These are phyloP conservation scores for Entomophthora muscae DNA, from an alignment of 371 early-diverging fungal species.

Conservation along the genomic window DNA sequence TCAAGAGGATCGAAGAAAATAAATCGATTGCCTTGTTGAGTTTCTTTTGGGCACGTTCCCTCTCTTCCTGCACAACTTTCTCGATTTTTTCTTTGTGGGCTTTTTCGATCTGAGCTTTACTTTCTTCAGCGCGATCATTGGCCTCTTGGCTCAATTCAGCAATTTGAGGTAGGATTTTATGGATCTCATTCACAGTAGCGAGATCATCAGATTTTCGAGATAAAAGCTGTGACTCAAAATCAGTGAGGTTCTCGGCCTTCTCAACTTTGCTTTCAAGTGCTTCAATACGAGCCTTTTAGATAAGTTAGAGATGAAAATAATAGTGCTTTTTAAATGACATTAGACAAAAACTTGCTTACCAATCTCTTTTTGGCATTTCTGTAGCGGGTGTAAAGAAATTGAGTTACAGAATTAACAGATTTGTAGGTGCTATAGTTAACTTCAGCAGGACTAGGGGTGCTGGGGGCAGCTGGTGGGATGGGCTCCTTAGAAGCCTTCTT, in stretches of 20 bases:
- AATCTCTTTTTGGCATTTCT: not conserved
- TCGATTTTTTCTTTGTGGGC: not conserved
- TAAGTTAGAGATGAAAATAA: too few relatives aligned
- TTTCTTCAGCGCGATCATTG: not conserved
- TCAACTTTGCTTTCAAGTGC: not conserved
- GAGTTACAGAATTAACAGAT: not conserved
- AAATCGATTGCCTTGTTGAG: not conserved
- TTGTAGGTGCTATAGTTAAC: not conserved
- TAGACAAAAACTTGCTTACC: too few relatives aligned
- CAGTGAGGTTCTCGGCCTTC: not conserved
- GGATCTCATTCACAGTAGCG: not conserved
- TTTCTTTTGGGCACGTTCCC: not conserved
- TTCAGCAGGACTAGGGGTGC: not conserved
- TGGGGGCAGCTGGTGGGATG: not conserved
- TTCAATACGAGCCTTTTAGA: not conserved
- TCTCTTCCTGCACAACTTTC: not conserved
- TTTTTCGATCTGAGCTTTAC: not conserved
- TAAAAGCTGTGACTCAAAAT: not conserved
- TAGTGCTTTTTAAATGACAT: too few relatives aligned
- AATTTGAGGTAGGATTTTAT: not conserved
- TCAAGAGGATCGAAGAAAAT: not conserved
- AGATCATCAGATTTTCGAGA: not conserved
- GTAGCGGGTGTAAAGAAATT: not conserved
- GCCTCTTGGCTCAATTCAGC: not conserved
- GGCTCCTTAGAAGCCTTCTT: not conserved